phyloP scores from a whole-genome alignment of 805 yeast genomes.

The Yamadazyma phyllophila region DNA sequence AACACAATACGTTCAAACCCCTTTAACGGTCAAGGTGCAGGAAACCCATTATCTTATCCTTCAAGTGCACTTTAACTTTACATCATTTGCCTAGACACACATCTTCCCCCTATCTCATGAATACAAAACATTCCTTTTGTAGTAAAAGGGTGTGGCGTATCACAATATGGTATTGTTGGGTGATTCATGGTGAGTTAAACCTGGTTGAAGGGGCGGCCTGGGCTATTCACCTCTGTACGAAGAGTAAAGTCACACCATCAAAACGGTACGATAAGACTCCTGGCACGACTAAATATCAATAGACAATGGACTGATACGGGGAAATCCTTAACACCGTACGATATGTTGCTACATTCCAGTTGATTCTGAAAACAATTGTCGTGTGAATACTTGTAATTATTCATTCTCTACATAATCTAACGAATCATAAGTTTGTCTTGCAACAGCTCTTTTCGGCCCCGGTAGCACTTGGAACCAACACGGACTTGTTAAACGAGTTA shows the following conservation, averaged over 20 bases:
- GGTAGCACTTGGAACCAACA: conserved; percentile 26
- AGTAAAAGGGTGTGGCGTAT: no score
- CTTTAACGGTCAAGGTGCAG: background rate
- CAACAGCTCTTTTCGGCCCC: conserved; percentile 30
- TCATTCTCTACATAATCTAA: background rate
- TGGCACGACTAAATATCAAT: no score
- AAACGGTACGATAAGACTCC: no score
- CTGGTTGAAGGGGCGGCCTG: no score
- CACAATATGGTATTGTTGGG: no score
- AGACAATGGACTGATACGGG: no score
- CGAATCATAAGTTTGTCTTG: conserved; percentile 25
- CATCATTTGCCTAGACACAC: background rate
- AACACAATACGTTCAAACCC: background rate
- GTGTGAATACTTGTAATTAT: background rate
- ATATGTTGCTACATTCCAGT: no score
- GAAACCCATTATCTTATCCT: background rate
- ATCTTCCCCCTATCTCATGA: background rate
- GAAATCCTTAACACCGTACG: no score
- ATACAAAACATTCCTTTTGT: no score
- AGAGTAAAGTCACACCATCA: no score
- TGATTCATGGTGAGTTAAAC: no score
- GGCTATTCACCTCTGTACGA: no score
- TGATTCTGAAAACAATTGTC: background rate
- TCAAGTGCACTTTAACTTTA: background rate
- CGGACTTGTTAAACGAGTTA: conserved; percentile 65